A percentile compares a stretch with the other conserved stretches of the same genome.
Conservation (phyloP, 2,329 filamentous ascomycete species). For the Seiridium cupressi region DNA sequence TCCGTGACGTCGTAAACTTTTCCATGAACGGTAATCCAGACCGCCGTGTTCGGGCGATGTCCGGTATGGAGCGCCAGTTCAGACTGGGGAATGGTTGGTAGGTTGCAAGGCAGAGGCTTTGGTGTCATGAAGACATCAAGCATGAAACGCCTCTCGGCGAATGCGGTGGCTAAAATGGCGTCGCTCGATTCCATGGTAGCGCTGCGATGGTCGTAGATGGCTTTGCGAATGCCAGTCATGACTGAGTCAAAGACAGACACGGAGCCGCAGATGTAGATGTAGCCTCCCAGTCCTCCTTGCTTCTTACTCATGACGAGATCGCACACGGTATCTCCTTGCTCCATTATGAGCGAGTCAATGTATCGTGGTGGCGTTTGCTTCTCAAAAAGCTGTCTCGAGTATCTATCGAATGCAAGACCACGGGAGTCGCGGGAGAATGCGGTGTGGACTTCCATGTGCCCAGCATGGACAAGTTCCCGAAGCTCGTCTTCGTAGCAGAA, state of each 20-base stretch:
- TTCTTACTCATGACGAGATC: slow-evolving; percentile 57
- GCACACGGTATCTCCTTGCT: slow-evolving; percentile 48
- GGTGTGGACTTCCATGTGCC: slow-evolving; percentile 50
- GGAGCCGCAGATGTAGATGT: slow-evolving; percentile 49
- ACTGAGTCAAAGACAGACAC: slow-evolving; percentile 51
- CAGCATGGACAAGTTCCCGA: slow-evolving; percentile 41
- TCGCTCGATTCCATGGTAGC: slow-evolving; percentile 51
- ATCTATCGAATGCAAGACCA: slow-evolving; percentile 44
- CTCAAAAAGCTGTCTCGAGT: slow-evolving; percentile 42
- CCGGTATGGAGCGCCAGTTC: slow-evolving; percentile 50
- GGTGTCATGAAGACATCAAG: slow-evolving; percentile 57
- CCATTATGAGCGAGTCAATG: slow-evolving; percentile 49
- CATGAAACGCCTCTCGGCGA: slow-evolving; percentile 56
- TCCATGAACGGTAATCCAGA: slow-evolving; percentile 53
- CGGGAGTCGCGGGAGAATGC: slow-evolving; percentile 50
- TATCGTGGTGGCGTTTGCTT: slow-evolving; percentile 48
- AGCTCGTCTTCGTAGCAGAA: slow-evolving; percentile 50
- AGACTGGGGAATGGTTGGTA: slow-evolving; percentile 47
- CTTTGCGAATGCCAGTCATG: slow-evolving; percentile 54
- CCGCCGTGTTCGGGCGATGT: slow-evolving; percentile 41
- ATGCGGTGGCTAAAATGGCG: slow-evolving; percentile 48
- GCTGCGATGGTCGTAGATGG: slow-evolving; percentile 51
- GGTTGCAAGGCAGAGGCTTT: slow-evolving; percentile 47
- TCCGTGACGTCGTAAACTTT: slow-evolving; percentile 53
- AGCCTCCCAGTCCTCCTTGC: slow-evolving; percentile 47